Percentiles rank a stretch among this genome's conserved stretches.
phyloP scores from a whole-genome alignment of 2,329 filamentous ascomycete species.

The Canariomyces notabilis region DNA sequence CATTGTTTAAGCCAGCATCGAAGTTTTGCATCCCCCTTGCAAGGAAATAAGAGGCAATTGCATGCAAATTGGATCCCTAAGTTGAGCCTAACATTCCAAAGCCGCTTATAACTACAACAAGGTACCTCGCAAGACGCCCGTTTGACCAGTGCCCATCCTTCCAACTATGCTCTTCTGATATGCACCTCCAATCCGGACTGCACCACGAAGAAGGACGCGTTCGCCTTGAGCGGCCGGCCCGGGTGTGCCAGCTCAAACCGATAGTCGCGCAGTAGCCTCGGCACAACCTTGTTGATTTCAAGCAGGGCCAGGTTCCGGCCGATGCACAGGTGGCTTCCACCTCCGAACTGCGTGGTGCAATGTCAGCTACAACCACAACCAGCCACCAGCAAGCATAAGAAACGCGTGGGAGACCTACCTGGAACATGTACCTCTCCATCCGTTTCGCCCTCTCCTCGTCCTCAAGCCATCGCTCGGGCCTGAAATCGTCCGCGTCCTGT shows the following conservation, averaged over 20 bases:
- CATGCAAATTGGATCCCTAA: too few species aligned
- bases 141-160: neutral
- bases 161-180: slow-evolving; percentile 27
- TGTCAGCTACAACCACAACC: neutral
- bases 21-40: too few species aligned
- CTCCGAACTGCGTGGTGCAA: slow-evolving; percentile 49
- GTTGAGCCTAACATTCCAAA: neutral
- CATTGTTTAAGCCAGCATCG: too few species aligned
- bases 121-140: neutral
- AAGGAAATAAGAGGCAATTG: too few species aligned
- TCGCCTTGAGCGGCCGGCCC: slow-evolving; percentile 44
- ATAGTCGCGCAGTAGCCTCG: slow-evolving; percentile 50
- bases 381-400: neutral
- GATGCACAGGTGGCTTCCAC: slow-evolving; percentile 50
- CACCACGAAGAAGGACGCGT: slow-evolving; percentile 56
- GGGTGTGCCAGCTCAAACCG: slow-evolving; percentile 49
- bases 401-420: slow-evolving; percentile 35
- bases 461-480: slow-evolving; percentile 52
- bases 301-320: slow-evolving; percentile 50
- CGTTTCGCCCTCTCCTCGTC: slow-evolving; percentile 38
- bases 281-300: slow-evolving; percentile 56
- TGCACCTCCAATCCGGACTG: slow-evolving; percentile 52
- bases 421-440: slow-evolving; percentile 54
- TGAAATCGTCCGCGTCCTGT: slow-evolving; percentile 45
- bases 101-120: neutral